Base-by-base conservation (phyloP, 2,329 filamentous ascomycete genomes). In the Aspergillus luchuensis region DNA sequence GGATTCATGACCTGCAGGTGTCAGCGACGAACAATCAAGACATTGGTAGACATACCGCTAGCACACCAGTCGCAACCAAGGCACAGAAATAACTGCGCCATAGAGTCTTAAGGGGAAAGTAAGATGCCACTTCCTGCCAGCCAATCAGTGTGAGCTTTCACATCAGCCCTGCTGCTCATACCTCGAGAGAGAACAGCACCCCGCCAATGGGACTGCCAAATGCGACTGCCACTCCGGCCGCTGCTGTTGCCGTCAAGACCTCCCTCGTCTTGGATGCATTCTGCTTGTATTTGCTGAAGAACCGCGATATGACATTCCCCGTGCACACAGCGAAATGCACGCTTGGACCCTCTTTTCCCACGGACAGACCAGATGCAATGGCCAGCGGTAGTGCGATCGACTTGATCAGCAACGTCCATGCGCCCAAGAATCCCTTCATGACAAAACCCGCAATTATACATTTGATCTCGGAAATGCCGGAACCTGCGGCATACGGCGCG, bases 241-340 rank as follows among this genome's bases (percentile, higher is more conserved):
- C 95, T 25, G 95, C 95, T 65, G 91, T 96, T 25, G 95, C 95
- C 69, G 92, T 97, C 66, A 99, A 80, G 25, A 99, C 96, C 79
- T 99, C 95, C 58, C 95, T 85, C 4, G 92, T 98, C 78, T 98
- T 98, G 57, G 92, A 91, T 1, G 94, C 94, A 76, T 95, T 98
- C 57, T 88, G 86, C 71, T 87, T 89, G 75, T 98, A 99, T 76
- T 97, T 98, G 74, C 88, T 86, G 74, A 99, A 99, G 65, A 97
- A 84, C 50, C 92, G 85, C 30, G 92, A 97, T 61, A 99, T 95
- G 65, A 99, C 94, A 75, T 97, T 98, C 60, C 95, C 95, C 0
- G 93, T 97, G 72, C 95, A 98, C 6, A 98, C 95, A 3, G 95
- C 95, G 73, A 98, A 99, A 76, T 99, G 95, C n/a, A 99, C 95